These are phyloP conservation scores for Massarina eburnea DNA, from an alignment of 2,329 filamentous ascomycete genomes.

Conservation along the genomic window DNA sequence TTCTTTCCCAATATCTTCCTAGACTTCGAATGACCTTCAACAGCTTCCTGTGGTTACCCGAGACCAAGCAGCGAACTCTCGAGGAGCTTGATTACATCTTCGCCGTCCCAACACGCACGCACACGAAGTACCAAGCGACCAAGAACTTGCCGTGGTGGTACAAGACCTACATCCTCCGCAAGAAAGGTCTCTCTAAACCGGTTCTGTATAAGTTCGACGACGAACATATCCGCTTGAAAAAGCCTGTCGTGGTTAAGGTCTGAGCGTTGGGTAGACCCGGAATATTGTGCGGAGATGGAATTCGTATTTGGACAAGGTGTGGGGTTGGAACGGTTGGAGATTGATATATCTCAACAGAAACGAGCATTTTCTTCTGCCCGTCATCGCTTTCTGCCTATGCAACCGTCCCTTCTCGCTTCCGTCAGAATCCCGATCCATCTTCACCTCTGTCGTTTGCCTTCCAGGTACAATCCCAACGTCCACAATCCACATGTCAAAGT, in stretches of 20 bases:
- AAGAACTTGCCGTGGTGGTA: conserved; percentile 49
- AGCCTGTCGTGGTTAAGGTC: background rate
- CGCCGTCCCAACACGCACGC: conserved; percentile 46
- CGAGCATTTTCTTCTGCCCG: too few species aligned
- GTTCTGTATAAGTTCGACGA: conserved; percentile 44
- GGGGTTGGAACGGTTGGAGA: background rate
- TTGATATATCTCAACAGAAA: too few species aligned
- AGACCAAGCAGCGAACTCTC: conserved; percentile 52
- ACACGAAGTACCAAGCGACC: conserved; percentile 38
- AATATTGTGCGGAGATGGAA: background rate
- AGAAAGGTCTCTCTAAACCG: conserved; percentile 39
- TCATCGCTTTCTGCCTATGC: too few species aligned
- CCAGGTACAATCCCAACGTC: too few species aligned
- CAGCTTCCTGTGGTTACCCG: conserved; percentile 57
- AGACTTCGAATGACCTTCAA: conserved; percentile 6
- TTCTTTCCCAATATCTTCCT: background rate
- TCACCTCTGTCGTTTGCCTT: too few species aligned
- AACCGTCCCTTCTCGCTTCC: too few species aligned
- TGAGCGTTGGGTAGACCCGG: background rate
- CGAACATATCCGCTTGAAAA: background rate
- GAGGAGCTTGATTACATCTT: conserved; percentile 56
- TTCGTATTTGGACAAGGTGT: background rate
- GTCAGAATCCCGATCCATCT: too few species aligned
- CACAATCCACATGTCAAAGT: background rate
- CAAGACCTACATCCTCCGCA: conserved; percentile 46